Evolutionary conservation across 257 asterid species (phyloP).

Genomic region (Petunia secreta): DNA sequence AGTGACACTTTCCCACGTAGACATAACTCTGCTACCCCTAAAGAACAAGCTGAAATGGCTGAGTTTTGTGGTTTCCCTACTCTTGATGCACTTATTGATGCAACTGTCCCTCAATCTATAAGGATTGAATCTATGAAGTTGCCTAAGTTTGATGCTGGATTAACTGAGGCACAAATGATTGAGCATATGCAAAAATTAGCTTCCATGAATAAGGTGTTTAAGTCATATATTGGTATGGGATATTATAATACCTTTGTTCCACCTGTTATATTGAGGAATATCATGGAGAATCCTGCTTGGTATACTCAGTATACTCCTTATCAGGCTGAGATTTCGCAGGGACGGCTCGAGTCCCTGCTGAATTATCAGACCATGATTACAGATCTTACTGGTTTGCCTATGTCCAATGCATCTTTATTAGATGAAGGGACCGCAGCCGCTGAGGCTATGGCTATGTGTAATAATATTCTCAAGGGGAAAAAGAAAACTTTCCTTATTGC

Average conservation of each 20-base stretch:
- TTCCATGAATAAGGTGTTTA: slow-evolving; percentile 69
- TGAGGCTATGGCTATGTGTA: slow-evolving; percentile 99
- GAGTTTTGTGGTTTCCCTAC: slow-evolving; percentile 63
- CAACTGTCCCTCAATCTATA: slow-evolving; percentile 93
- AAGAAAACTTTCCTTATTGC: slow-evolving; percentile 89
- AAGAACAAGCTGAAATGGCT: slow-evolving; percentile 80
- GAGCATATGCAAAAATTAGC: slow-evolving; percentile 79
- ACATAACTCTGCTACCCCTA: slow-evolving; percentile 95
- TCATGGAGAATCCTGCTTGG: slow-evolving; percentile 98
- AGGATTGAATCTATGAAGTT: slow-evolving; percentile 66
- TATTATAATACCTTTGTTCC: slow-evolving; percentile 86
- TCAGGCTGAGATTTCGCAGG: slow-evolving; percentile 98
- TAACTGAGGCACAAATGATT: slow-evolving; percentile 92
- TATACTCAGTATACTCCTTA: slow-evolving; percentile 98
- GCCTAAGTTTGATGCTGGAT: slow-evolving; percentile 69
- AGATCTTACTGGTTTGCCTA: slow-evolving; percentile 91
- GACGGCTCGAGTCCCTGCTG: slow-evolving; percentile 87
- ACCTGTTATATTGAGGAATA: slow-evolving; percentile 86
- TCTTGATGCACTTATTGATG: slow-evolving; percentile 74
- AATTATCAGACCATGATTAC: slow-evolving; percentile 89
- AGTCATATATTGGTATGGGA: slow-evolving; percentile 95
- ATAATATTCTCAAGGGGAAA: slow-evolving; percentile 83
- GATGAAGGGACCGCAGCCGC: slow-evolving; percentile 99
- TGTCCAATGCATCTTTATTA: slow-evolving; percentile 94
- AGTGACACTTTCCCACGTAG: slow-evolving; percentile 85